Evolutionary conservation across 768 basidiomycete genomes (phyloP), one percentile per base, ranked within the genome.

Genomic region (Termitomyces sp.): DNA sequence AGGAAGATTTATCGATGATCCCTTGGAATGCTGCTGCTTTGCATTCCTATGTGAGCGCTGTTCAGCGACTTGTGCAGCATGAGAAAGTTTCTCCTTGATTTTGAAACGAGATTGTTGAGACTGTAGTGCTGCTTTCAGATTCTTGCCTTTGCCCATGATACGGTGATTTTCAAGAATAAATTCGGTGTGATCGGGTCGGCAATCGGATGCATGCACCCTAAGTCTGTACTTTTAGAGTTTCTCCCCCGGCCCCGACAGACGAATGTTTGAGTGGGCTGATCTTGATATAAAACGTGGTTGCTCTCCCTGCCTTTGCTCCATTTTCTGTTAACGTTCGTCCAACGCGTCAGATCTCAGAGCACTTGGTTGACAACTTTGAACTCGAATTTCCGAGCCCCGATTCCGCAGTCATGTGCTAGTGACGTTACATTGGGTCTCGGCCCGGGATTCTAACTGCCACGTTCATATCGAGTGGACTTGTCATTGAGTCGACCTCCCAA

Each of bases 61-160:
- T 61, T 83, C 79, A 9, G 80, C 78, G 4, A 77, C 74, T 56
- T 81, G 81, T 1, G 78, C 79, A 0, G 83, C 81, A 59, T 79
- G 76, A 1, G 68, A 66, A n/a, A 71, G 57, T 61, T 83, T 84
- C 66, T 86, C 73, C 59, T 87, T 88, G 39, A 76, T 76, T 72
- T 80, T 83, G 20, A 88, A 70, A 16, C 88, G 78, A 14, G 79
- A 75, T 63, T 91, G 88, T 52, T 90, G 86, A 2, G 86, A 85
- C 46, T 83, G 82, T 27, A 92, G 78, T 12, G 84, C 83, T 16
- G 79, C 76, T 64, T 90, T 90, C 57, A 92, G 78, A 47, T 80
- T 82, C 70, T 83, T 88, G 48, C 71, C 70, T 57, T 77, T 76
- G 54, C 74, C 77, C 81, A 83, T 74, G 51, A 46, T 53, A 42